Base-by-base conservation (phyloP, 139 green algal genomes). In the Diplosphaera chodatii region DNA sequence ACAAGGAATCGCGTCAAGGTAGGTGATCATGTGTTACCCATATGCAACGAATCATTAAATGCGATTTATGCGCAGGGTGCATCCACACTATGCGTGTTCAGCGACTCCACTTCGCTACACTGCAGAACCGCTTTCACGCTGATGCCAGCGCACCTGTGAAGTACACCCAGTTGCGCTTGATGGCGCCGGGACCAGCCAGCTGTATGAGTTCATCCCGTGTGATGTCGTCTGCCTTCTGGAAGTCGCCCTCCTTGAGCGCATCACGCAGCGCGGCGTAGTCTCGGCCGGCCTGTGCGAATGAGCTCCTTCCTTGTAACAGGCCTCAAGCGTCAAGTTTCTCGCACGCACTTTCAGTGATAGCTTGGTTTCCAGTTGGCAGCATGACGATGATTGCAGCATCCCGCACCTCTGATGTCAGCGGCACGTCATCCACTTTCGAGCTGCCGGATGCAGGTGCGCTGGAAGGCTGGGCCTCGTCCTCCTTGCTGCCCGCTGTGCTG, bases 201-300 rank as follows among this genome's bases (percentile, higher is more conserved):
- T 91, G 78, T 69, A 98, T 97, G 4, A 99, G 85, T 67, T 90
- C 67, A 4, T 85, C 84, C 1, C 95, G 84, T 2, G 89, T 96
- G 73, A 96, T 87, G 70, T 99, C 89, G 70, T 99, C 96, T 10
- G 93, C 94, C 40, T 91, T 86, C 56, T 92, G 83, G 70, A 92
- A 98, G 40, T 97, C 85, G 8, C 88, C 89, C 25, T 82, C 85
- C 40, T 81, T 81, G 1, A 99, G 85, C 30, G 81, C 70, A 56
- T 96, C 88, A 23, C 85, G 75, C 62, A 99, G 80, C 2, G 70
- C 30, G 1, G 70, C 80, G 79, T 98, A 99, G 76, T 97, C 92
- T 41, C 97, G 81, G 32, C 85, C 85, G 1, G 80, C 77, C 87
- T 98, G 83, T 16, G 29, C 69, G 8, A 0, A 21, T n/a, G 30